Conservation (phyloP, 2,329 filamentous ascomycete genomes). For the Aspergillus thermomutatus region DNA sequence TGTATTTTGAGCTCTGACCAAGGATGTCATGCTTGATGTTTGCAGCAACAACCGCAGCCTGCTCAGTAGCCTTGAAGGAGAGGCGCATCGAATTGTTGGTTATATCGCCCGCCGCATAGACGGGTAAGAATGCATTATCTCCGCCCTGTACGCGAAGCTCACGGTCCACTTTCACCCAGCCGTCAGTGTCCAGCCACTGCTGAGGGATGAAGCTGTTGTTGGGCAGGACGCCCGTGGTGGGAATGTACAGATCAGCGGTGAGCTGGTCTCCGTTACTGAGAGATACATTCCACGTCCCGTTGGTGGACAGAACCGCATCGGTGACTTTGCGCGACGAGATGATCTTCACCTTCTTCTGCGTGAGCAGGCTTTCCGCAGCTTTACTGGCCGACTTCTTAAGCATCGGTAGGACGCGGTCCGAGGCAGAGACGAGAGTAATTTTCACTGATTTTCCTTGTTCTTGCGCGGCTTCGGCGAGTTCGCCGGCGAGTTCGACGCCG, state of each 20-base stretch:
- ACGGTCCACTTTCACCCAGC: slow-evolving; percentile 49
- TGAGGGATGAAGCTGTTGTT: slow-evolving; percentile 53
- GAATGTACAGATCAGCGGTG: slow-evolving; percentile 52
- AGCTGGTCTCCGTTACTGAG: slow-evolving; percentile 47
- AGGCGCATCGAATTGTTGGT: slow-evolving; percentile 26
- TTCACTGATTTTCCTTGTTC: slow-evolving; percentile 34
- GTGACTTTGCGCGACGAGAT: slow-evolving; percentile 30
- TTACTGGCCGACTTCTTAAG: slow-evolving; percentile 30
- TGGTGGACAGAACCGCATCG: slow-evolving; percentile 23
- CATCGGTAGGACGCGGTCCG: slow-evolving; percentile 23
- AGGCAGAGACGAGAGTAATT: slow-evolving; percentile 38
- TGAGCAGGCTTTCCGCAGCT: slow-evolving; percentile 46
- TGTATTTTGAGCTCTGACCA: slow-evolving; percentile 5
- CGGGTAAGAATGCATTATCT: slow-evolving; percentile 6
- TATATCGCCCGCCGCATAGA: slow-evolving; percentile 33
- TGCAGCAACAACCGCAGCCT: slow-evolving; percentile 21
- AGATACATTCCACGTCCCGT: slow-evolving; percentile 40
- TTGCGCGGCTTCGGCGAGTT: slow-evolving; percentile 42
- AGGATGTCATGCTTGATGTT: slow-evolving; percentile 28
- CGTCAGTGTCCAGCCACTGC: slow-evolving; percentile 44
- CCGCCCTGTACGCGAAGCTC: slow-evolving; percentile 23
- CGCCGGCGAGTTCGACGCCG: slow-evolving; percentile 49
- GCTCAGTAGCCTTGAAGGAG: slow-evolving; percentile 24
- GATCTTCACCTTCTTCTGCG: slow-evolving; percentile 47
- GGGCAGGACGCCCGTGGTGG: slow-evolving; percentile 50